Evolutionary conservation across 164 flowering plant species (phyloP).

Genomic region (Tetrastigma voinierianum): DNA sequence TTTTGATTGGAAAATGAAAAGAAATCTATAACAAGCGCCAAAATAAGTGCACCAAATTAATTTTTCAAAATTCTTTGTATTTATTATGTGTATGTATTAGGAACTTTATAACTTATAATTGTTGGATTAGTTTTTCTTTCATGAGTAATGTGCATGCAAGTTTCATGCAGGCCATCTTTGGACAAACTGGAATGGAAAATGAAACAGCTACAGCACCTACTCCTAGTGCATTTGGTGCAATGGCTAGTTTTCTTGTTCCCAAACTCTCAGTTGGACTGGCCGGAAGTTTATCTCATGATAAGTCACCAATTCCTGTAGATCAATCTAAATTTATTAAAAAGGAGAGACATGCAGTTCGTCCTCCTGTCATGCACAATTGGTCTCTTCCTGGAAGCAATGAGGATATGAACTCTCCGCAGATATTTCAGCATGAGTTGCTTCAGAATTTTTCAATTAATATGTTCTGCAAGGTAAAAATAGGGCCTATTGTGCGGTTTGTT

Average conservation of each 20-base stretch:
- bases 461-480: constrained; percentile 86
- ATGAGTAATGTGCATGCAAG: constrained; percentile 12
- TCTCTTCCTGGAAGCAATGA: constrained; percentile 66
- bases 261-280: constrained; percentile 74
- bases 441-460: constrained; percentile 92
- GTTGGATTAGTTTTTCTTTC: background rate
- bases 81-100: background rate
- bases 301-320: constrained; percentile 49
- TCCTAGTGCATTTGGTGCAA: constrained; percentile 82
- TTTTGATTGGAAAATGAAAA: background rate
- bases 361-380: constrained; percentile 94
- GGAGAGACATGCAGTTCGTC: constrained; percentile 91
- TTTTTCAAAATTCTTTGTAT: no score
- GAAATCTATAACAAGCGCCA: no score
- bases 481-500: background rate
- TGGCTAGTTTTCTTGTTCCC: constrained; percentile 97
- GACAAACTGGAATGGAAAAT: constrained; percentile 54
- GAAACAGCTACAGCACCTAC: constrained; percentile 51
- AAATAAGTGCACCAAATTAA: no score
- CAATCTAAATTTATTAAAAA: constrained; percentile 49
- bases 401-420: constrained; percentile 64
- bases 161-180: constrained; percentile 80
- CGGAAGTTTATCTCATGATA: constrained; percentile 62
- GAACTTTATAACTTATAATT: background rate
- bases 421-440: constrained; percentile 97